Base-by-base conservation (phyloP, 148 eudicot species). In the Fagopyrum homotropicum region DNA sequence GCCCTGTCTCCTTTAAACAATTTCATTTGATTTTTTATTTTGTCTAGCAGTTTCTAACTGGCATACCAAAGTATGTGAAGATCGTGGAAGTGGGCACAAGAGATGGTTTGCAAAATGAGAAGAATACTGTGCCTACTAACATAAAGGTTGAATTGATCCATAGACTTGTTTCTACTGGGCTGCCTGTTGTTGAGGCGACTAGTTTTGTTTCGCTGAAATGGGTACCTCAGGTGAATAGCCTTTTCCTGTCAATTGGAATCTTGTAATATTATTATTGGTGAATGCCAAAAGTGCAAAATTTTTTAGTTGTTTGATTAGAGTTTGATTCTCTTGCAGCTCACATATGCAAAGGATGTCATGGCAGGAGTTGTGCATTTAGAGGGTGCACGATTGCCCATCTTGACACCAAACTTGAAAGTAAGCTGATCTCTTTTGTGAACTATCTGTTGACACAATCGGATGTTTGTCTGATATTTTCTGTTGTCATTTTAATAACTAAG, bases 61-160 rank as follows among this genome's bases (percentile, higher is more conserved):
- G 83, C 59, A 63, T 95, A 44, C 96, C 99, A 9, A 74, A 79
- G 56, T 84, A 70, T 83, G 99, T 95, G 73, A 95, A 92, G 81
- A 90, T 95, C 70, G 97, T 92, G 81, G 99, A 95, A 86, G 99
- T 95, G 80, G 97, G 99, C 83, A 97, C 99, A 5, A 83, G 99
- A 80, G 97, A 95, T 82, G 99, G 97, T 56, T 80, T 95, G 69
- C 99, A 95, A 85, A 95, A 95, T 80, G 99, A 95, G 89, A 89
- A 89, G 78, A 84, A 85, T 74, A 85, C 82, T 61, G 90, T 95
- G 22, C 97, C 99, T 70, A 86, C 99, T 3, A 50, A 74, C 78
- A 76, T 95, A 30, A 95, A 95, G 82, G 85, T 90, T 80, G 93
- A 90, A 75, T 79, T 95, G 76, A 95, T 95, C 76, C 84, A 88